Evolutionary conservation across 805 yeast species (phyloP).

Genomic region (Metschnikowia gruessii): DNA sequence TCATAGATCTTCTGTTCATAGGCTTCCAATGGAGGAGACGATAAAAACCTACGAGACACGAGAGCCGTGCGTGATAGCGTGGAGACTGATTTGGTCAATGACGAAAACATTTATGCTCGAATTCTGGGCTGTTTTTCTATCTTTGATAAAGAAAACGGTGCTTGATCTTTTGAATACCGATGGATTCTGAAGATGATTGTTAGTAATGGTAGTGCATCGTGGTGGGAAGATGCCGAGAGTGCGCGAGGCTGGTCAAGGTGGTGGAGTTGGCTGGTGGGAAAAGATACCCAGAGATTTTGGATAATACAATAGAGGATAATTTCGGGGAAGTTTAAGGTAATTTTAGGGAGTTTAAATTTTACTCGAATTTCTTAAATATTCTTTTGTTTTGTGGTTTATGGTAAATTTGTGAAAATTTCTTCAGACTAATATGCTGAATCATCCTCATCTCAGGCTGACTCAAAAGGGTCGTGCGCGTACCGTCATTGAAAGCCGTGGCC

Average conservation of each 20-base stretch:
- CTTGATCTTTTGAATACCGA: background rate
- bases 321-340: too few species aligned
- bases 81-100: background rate
- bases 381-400: too few species aligned
- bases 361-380: too few species aligned
- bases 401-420: too few species aligned
- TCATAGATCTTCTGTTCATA: conserved; percentile 64
- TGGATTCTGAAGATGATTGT: background rate
- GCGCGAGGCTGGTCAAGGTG: conserved; percentile 2
- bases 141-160: background rate
- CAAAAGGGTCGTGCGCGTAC: too few species aligned
- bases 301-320: too few species aligned
- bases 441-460: too few species aligned
- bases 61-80: background rate
- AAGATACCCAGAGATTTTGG: too few species aligned
- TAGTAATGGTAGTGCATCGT: conserved; percentile 7
- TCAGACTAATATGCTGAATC: too few species aligned
- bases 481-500: too few species aligned
- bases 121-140: too few species aligned
- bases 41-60: conserved; percentile 8
- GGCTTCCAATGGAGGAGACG: conserved; percentile 41
- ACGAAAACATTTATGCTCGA: background rate
- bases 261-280: background rate
- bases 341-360: too few species aligned
- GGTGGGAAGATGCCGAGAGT: background rate